A percentile compares a stretch with the other conserved stretches of the same genome.
phyloP scores from a whole-genome alignment of 495 filamentous ascomycete species.

The Wilcoxina mikolae region DNA sequence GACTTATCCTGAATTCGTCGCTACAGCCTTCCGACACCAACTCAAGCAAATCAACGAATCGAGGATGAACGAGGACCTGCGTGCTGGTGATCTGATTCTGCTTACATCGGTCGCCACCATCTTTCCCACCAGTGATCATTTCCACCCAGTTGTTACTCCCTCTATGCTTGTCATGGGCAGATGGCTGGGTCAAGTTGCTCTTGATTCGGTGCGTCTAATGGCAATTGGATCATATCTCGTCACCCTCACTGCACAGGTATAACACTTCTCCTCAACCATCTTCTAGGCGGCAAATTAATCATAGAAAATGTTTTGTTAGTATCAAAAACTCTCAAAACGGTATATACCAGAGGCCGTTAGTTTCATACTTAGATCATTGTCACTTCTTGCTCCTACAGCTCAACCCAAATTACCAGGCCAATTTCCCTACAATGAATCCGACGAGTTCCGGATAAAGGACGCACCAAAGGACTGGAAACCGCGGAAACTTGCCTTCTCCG shows the following conservation, averaged over 20 bases:
- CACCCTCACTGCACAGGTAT: constrained; percentile 49
- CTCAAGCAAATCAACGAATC: constrained; percentile 49
- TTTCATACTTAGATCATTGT: constrained; percentile 64
- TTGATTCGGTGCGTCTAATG: constrained; percentile 47
- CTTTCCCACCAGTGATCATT: constrained; percentile 92
- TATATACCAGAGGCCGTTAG: constrained; percentile 79
- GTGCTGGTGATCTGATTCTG: constrained; percentile 60
- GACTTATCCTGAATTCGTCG: constrained; percentile 59
- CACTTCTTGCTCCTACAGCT: constrained; percentile 44
- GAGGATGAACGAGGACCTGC: constrained; percentile 43
- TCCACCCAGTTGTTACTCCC: constrained; percentile 83
- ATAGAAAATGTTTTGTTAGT: constrained; percentile 27
- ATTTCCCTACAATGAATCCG: constrained; percentile 49
- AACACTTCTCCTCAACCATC: background rate
- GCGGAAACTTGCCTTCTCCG: constrained; percentile 37
- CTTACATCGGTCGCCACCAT: constrained; percentile 69
- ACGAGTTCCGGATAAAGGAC: constrained; percentile 38
- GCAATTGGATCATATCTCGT: constrained; percentile 62
- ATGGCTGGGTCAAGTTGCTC: constrained; percentile 65
- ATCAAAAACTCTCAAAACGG: constrained; percentile 64
- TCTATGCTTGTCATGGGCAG: constrained; percentile 65
- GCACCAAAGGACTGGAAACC: constrained; percentile 22
- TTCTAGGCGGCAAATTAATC: too few relatives aligned
- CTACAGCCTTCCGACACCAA: constrained; percentile 57
- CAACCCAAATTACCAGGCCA: constrained; percentile 33